Evolutionary conservation across 2,329 filamentous ascomycete species (phyloP), one percentile per base, ranked within the genome.

Genomic region (Raffaelea arxii): DNA sequence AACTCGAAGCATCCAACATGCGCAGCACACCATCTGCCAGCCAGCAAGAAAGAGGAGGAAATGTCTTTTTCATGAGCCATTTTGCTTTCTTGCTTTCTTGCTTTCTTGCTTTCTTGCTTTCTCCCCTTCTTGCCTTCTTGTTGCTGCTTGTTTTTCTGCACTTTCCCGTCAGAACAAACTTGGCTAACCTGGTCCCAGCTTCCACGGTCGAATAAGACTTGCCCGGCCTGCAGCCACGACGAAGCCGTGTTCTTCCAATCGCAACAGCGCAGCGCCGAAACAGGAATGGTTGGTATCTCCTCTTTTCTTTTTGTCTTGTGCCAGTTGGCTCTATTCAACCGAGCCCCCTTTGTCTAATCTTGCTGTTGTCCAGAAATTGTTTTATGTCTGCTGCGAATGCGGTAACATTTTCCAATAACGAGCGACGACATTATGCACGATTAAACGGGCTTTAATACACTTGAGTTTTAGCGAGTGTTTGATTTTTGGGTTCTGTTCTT

Each of bases 161-260:
- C 25, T 35, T n/a, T 44, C n/a, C n/a, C n/a, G n/a, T n/a, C n/a
- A n/a, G n/a, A n/a, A n/a, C n/a, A n/a, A n/a, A n/a, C n/a, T n/a
- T n/a, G n/a, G n/a, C n/a, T n/a, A n/a, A n/a, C n/a, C n/a, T n/a
- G n/a, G n/a, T n/a, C n/a, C 19, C 78, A 96, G 90, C 86, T 97
- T 65, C 92, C 92, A 54, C 84, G 90, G 59, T 83, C 88, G 58
- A 86, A 88, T 63, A 88, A 86, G 68, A 76, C 77, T 50, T 98
- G 92, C 69, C 88, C 89, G 44, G 77, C 74, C 56, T 98, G 94
- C 73, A 76, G 78, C 55, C 85, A 92, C 65, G 80, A 81, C 56
- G 90, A 97, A 68, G 89, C 90, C 40, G 94, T 98, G 50, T 98
- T 95, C 71, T 98, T 98, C 73, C 92, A 98, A 71, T 96, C 90